Conservation (phyloP, 352 stramenopile genomes). For the Thalassiosira exigua region DNA sequence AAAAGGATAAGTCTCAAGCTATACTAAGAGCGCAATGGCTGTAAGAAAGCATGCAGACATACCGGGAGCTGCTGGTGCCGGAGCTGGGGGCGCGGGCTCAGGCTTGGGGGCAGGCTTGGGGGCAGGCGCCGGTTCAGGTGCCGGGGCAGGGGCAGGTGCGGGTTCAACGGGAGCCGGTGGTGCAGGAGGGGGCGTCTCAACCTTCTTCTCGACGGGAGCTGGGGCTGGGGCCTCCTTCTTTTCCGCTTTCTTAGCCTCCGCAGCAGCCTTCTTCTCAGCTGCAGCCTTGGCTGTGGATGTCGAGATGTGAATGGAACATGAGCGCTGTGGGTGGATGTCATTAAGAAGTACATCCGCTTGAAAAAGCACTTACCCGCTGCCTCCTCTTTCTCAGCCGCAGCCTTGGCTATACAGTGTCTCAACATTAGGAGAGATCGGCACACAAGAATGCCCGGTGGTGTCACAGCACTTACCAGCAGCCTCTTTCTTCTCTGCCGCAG, state of each 20-base stretch:
- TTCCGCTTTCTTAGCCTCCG: slow-evolving; percentile 25
- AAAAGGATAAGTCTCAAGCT: too few species aligned
- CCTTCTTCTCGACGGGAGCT: slow-evolving; percentile 43
- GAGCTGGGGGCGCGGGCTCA: slow-evolving; percentile 7
- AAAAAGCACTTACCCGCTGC: slow-evolving; percentile 1
- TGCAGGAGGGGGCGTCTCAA: slow-evolving; percentile 23
- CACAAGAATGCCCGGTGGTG: too few species aligned
- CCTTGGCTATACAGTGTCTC: too few species aligned
- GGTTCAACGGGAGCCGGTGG: slow-evolving; percentile 12
- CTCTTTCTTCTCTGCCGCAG: too few species aligned
- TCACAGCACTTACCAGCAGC: too few species aligned
- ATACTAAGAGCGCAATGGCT: too few species aligned
- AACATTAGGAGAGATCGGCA: too few species aligned
- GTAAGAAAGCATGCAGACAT: too few species aligned
- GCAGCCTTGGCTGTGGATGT: slow-evolving; percentile 3
- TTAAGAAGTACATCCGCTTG: too few species aligned
- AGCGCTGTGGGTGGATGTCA: too few species aligned
- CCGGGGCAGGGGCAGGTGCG: not conserved
- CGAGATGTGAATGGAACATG: too few species aligned
- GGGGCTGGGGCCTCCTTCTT: slow-evolving; percentile 12
- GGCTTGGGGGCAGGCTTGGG: slow-evolving; percentile 5
- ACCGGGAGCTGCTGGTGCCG: slow-evolving; percentile 9
- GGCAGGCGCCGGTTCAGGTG: slow-evolving; percentile 23
- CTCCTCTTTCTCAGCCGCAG: slow-evolving; percentile 16
- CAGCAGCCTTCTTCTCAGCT: slow-evolving; percentile 28